Evolutionary conservation across 495 filamentous ascomycete species (phyloP), one percentile per base, ranked within the genome.

Genomic region (Mytilinidion resinicola): DNA sequence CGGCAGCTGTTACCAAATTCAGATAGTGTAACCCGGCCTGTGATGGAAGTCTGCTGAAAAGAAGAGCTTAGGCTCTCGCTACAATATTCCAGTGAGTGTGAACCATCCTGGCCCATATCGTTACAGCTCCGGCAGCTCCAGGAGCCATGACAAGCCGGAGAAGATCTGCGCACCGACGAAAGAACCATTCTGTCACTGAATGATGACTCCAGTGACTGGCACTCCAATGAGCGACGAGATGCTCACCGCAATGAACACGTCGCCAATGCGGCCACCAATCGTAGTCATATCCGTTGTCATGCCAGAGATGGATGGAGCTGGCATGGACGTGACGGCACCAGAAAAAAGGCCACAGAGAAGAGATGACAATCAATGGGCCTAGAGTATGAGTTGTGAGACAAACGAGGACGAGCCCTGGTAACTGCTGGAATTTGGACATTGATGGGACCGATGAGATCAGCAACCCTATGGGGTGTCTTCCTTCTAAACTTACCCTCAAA

Each of bases 181-280:
- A 9, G 42, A 9, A 17, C 15, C 42, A 46, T 46, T 46, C 42
- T 9, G 42, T 17, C 9, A 8, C 15, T 46, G 9, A 9, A 56
- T n/a, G 42, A 57, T 57, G 11, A 33, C 54, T 15, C 54, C 54
- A 19, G 44, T 44, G 19, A 57, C 25, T 4, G 54, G 54, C 17
- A 14, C 8, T 3, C 44, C 44, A 30, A 51, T 37, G 3, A 57
- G 42, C 17, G 30, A 4, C 4, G 35, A 4, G 17, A 57, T 11
- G 44, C 44, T 37, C 8, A 50, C 4, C 3, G 33, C 3, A 1
- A 30, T 49, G 43, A 57, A 57, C 3, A 6, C 6, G 2, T 30
- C 9, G 19, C 54, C 42, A 3, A 57, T 17, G 1, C 54, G 44
- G 17, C 3, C 21, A 19, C 54, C 54, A 51, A 57, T 20, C 1